Evolutionary conservation across 306 rosid species (phyloP), one percentile per base, ranked within the genome.

Genomic region (Castanospermum australe): DNA sequence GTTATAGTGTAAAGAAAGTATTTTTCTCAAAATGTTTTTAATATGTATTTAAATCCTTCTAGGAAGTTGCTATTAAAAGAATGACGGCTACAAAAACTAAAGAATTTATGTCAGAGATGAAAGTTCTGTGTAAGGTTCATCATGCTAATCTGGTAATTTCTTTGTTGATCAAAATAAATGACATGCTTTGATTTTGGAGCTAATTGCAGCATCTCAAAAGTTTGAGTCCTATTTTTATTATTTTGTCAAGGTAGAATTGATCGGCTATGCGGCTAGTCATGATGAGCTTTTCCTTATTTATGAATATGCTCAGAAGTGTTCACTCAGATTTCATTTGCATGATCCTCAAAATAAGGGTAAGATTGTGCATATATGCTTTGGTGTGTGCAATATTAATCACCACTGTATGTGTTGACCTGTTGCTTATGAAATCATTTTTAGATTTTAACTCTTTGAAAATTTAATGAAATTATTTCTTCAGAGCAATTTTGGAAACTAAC

Each of bases 11-110:
- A 41, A 21, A 36, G 47, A 36, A 36, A 30, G 61, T 57, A 73
- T 83, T 48, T 69, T 50, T 59, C 56, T 71, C 76, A 66, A 41
- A 73, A 54, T 73, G 42, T 63, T 61, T 55, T 79, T 21, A n/a
- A 62, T 71, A 12, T 48, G 55, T 73, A 25, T 76, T 86, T 84
- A 22, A 67, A 36, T 82, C 59, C 44, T 75, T 84, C 13, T 70
- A 96, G 99, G 99, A 96, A 83, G 99, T 96, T 85, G 98, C 99
- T 47, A 83, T 96, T 62, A 96, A 96, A 86, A 89, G 92, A 90
- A 96, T 96, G 99, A 96, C 96, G 18, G 92, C 96, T 21, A 93
- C 94, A 48, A 96, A 96, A 85, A 90, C 96, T 56, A 96, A 88
- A 82, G 99, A 96, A 71, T 96, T 96, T 81, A 74, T 92, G 80